A percentile compares a stretch with the other conserved stretches of the same genome.
Conservation (phyloP, 192 early-diverging fungal species). For the Spinellus fusiger region DNA sequence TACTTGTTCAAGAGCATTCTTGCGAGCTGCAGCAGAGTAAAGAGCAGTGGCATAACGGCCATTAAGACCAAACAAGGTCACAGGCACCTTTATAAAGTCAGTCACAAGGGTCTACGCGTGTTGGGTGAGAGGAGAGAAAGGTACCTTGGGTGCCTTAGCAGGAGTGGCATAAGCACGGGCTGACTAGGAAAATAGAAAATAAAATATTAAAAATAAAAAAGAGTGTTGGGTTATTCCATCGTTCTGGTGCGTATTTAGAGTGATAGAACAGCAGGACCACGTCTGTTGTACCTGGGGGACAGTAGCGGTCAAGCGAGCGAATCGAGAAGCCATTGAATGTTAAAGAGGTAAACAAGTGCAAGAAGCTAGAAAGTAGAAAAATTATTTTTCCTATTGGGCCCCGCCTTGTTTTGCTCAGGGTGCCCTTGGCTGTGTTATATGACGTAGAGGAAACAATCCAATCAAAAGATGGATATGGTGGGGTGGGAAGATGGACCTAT, state of each 20-base stretch:
- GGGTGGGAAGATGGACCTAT: too few species aligned
- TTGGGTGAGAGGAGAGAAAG: not conserved
- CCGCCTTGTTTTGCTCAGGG: not conserved
- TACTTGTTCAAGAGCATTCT: constrained; percentile 71
- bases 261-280: not conserved
- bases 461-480: constrained; percentile 29
- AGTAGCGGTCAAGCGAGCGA: constrained; percentile 21
- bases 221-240: not conserved
- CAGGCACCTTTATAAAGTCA: constrained; percentile 54
- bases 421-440: too few species aligned
- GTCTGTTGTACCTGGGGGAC: constrained; percentile 21
- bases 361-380: not conserved
- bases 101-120: not conserved
- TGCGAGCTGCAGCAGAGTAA: constrained; percentile 86
- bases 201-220: not conserved
- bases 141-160: constrained; percentile 42
- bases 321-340: constrained; percentile 24
- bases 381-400: not conserved
- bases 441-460: not conserved
- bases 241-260: constrained; percentile 1
- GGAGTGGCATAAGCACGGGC: constrained; percentile 56
- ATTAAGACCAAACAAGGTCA: constrained; percentile 87
- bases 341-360: not conserved
- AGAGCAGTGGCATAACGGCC: constrained; percentile 97
- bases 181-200: constrained; percentile 33